Percentiles rank a stretch among this genome's conserved stretches.
phyloP scores from a whole-genome alignment of 2,329 filamentous ascomycete genomes.

The Fusarium sp. region DNA sequence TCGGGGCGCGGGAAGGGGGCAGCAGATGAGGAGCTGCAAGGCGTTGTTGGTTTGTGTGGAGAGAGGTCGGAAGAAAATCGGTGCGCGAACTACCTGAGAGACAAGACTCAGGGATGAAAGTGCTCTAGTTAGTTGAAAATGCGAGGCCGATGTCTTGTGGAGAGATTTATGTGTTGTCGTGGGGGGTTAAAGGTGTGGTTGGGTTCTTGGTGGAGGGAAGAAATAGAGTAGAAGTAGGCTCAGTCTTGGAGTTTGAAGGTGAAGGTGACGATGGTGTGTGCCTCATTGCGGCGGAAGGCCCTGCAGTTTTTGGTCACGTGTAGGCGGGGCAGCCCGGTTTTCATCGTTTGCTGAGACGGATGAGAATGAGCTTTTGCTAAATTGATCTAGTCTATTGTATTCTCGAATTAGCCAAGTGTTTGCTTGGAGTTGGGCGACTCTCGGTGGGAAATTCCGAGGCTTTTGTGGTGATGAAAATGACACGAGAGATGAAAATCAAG shows the following conservation, averaged over 20 bases:
- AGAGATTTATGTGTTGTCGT: slow-evolving; percentile 25
- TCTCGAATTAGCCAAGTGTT: slow-evolving; percentile 10
- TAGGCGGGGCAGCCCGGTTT: slow-evolving; percentile 42
- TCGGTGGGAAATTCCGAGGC: neutral
- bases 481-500: neutral
- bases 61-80: slow-evolving; percentile 24
- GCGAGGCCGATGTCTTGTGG: slow-evolving; percentile 26
- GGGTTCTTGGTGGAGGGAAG: slow-evolving; percentile 34
- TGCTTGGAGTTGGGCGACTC: neutral
- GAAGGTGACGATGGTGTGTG: slow-evolving; percentile 43
- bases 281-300: slow-evolving; percentile 37
- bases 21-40: slow-evolving; percentile 36
- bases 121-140: slow-evolving; percentile 23
- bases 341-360: slow-evolving; percentile 5
- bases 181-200: slow-evolving; percentile 15
- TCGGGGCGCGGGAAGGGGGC: slow-evolving; percentile 8
- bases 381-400: neutral
- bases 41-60: slow-evolving; percentile 19
- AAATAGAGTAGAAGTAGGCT: slow-evolving; percentile 41
- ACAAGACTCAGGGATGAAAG: slow-evolving; percentile 21
- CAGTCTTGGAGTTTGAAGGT: slow-evolving; percentile 39
- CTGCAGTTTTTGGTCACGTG: slow-evolving; percentile 45
- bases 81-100: slow-evolving; percentile 28
- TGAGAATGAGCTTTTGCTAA: neutral
- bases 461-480: neutral